Conservation (phyloP, 352 stramenopile species). For the Globisporangium middletonii region DNA sequence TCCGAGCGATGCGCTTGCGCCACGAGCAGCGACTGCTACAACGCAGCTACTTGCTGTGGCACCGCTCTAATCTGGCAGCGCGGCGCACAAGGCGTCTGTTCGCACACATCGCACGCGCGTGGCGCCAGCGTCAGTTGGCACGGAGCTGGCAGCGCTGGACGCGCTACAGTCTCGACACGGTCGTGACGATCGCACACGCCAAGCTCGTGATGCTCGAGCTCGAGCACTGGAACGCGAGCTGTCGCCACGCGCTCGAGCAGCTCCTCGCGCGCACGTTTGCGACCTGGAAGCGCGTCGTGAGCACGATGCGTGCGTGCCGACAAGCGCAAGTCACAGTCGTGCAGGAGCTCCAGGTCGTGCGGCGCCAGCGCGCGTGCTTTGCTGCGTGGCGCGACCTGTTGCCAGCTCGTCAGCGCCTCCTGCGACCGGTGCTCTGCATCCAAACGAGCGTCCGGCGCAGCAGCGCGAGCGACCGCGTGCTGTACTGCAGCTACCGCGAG, state of each 20-base stretch:
- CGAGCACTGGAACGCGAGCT: conserved; percentile 7
- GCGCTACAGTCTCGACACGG: not conserved
- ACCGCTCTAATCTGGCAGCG: not conserved
- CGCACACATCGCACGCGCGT: not conserved
- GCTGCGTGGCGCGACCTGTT: conserved; percentile 4
- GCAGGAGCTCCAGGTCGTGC: not conserved
- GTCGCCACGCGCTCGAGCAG: conserved; percentile 2
- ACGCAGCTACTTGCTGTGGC: not conserved
- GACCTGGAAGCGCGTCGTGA: conserved; percentile 1
- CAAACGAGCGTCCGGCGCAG: conserved; percentile 1
- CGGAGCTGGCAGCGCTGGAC: conserved; percentile 8
- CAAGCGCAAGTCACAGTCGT: not conserved
- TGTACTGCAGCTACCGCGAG: conserved; percentile 11
- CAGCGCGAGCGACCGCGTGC: not conserved
- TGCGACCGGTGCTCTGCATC: conserved; percentile 13
- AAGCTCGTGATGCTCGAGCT: conserved; percentile 12
- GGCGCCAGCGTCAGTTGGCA: not conserved
- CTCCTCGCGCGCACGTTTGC: conserved; percentile 1
- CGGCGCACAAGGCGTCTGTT: not conserved
- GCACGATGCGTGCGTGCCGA: not conserved
- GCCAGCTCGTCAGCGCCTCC: not conserved
- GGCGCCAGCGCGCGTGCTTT: conserved; percentile 1
- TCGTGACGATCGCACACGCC: conserved; percentile 5
- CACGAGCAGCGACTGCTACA: not conserved
- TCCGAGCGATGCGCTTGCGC: not conserved